Evolutionary conservation across 2,329 filamentous ascomycete genomes (phyloP).

Genomic region (Gnomoniopsis sp.): DNA sequence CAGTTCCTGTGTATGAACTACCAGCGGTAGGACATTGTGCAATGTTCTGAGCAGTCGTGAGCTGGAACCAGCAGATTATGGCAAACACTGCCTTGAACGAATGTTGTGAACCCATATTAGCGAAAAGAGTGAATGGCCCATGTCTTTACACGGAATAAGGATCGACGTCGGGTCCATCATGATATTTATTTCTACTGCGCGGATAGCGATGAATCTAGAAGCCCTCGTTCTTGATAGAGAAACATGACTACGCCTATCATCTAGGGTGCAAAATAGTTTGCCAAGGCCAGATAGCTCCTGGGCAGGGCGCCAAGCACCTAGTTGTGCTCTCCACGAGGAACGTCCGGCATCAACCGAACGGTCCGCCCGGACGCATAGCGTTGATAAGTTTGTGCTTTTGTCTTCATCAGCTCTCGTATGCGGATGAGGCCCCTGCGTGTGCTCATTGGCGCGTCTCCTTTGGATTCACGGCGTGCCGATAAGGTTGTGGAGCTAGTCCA

Average conservation of each 20-base stretch:
- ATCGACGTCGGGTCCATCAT: background rate
- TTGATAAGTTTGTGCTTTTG: background rate
- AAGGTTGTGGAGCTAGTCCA: background rate
- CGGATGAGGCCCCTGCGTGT: background rate
- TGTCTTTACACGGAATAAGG: background rate
- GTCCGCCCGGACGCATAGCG: background rate
- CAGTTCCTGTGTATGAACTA: slow-evolving; percentile 6
- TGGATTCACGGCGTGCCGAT: background rate
- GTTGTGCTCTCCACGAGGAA: background rate
- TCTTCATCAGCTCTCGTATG: too few species aligned
- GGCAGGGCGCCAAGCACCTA: background rate
- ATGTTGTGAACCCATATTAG: background rate
- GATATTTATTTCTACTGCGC: background rate
- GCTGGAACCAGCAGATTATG: background rate
- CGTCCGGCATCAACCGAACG: background rate
- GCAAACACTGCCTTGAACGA: background rate
- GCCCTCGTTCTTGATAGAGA: background rate
- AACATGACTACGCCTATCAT: background rate
- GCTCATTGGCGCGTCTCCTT: background rate
- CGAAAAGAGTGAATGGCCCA: background rate
- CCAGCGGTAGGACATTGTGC: slow-evolving; percentile 2
- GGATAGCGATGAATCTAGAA: background rate
- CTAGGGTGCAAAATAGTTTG: background rate
- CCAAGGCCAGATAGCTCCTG: background rate
- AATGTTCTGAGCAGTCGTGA: background rate